phyloP scores from a whole-genome alignment of 2,329 filamentous ascomycete genomes.

The Botrytis medusae region DNA sequence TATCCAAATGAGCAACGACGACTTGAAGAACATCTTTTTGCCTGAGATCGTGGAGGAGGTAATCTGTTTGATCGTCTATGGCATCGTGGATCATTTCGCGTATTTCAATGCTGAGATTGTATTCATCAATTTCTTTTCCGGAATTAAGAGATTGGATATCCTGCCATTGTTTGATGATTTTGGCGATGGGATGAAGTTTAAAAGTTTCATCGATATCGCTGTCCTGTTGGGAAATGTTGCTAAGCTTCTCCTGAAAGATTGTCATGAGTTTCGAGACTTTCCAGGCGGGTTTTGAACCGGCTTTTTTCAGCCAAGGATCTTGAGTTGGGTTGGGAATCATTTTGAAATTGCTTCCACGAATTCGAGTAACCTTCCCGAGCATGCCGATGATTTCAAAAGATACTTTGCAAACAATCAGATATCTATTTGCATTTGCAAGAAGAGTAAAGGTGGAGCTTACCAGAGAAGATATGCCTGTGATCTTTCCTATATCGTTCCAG shows the following conservation, averaged over 20 bases:
- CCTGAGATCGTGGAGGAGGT: slow-evolving; percentile 26
- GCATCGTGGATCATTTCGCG: slow-evolving; percentile 37
- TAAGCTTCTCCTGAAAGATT: slow-evolving; percentile 35
- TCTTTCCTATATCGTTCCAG: slow-evolving; percentile 44
- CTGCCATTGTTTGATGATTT: slow-evolving; percentile 29
- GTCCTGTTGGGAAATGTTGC: slow-evolving; percentile 23
- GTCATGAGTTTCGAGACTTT: slow-evolving; percentile 35
- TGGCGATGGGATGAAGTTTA: not conserved
- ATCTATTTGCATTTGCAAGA: not conserved
- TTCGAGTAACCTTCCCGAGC: slow-evolving; percentile 52
- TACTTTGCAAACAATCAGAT: slow-evolving; percentile 44
- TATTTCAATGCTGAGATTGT: slow-evolving; percentile 28
- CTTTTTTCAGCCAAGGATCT: slow-evolving; percentile 51
- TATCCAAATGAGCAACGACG: slow-evolving; percentile 33
- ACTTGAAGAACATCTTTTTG: slow-evolving; percentile 34
- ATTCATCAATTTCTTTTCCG: slow-evolving; percentile 21
- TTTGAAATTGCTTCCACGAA: slow-evolving; percentile 51
- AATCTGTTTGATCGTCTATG: slow-evolving; percentile 31
- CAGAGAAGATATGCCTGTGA: slow-evolving; percentile 39
- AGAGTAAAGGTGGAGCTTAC: slow-evolving; percentile 18
- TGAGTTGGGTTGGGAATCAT: slow-evolving; percentile 58
- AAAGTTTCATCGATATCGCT: not conserved
- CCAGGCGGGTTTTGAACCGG: slow-evolving; percentile 35
- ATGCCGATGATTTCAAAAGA: slow-evolving; percentile 60
- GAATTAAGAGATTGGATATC: slow-evolving; percentile 23